Evolutionary conservation across 768 basidiomycete species (phyloP).

Genomic region (Leccinum truebloodii): DNA sequence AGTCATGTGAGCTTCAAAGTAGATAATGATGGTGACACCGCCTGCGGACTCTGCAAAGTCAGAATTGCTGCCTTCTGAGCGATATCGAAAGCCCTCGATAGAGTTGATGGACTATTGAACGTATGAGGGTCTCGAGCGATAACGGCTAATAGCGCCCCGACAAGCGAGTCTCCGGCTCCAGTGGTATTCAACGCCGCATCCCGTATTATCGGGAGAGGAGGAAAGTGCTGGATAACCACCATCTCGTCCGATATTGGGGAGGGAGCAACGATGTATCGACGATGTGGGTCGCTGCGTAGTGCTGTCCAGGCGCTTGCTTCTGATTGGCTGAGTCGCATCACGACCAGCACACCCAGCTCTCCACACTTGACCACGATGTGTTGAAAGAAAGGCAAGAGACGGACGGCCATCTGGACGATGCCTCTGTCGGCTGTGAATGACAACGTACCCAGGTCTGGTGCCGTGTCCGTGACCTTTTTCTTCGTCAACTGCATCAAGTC

Average conservation of each 20-base stretch:
- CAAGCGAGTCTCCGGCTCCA: conserved; percentile 90
- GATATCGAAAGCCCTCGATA: conserved; percentile 47
- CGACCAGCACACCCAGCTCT: conserved; percentile 60
- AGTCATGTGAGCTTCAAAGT: conserved; percentile 14
- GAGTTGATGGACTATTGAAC: conserved; percentile 45
- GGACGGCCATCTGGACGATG: conserved; percentile 75
- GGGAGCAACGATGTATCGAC: conserved; percentile 53
- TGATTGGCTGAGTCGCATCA: conserved; percentile 51
- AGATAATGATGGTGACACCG: conserved; percentile 68
- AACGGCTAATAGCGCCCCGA: conserved; percentile 76
- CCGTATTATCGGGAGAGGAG: conserved; percentile 46
- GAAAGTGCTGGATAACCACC: conserved; percentile 73
- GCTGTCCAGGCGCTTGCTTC: conserved; percentile 50
- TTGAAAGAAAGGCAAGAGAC: conserved; percentile 82
- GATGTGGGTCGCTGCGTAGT: conserved; percentile 46
- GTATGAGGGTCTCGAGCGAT: conserved; percentile 46
- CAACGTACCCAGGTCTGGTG: conserved; percentile 45
- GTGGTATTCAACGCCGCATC: conserved; percentile 67
- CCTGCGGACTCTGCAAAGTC: conserved; percentile 55
- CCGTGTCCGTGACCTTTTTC: conserved; percentile 42
- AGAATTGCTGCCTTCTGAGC: conserved; percentile 69
- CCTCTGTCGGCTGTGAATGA: conserved; percentile 70
- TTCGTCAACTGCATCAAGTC: conserved; percentile 64
- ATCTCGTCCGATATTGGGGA: conserved; percentile 46
- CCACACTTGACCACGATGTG: conserved; percentile 88